Evolutionary conservation across 805 yeast species (phyloP).

Genomic region (Starmerella kuoi): DNA sequence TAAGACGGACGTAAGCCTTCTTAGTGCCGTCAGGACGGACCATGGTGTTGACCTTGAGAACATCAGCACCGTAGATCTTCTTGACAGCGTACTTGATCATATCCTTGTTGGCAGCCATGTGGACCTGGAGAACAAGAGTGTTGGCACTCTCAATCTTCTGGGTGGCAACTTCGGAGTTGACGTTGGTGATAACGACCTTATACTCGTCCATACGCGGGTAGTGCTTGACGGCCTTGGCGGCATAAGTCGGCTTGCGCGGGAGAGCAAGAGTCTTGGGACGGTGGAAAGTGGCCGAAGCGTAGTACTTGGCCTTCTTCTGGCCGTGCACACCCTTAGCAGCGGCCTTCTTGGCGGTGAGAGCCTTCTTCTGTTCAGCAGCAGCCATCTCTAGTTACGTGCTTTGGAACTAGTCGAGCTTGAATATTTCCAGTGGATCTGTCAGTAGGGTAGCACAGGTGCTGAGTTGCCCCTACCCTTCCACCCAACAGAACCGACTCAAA

Average conservation of each 20-base stretch:
- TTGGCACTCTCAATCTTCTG: constrained; percentile 99
- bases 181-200: constrained; percentile 88
- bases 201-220: constrained; percentile 92
- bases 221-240: constrained; percentile 93
- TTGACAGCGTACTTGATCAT: constrained; percentile 97
- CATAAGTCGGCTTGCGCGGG: constrained; percentile 90
- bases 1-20: constrained; percentile 98
- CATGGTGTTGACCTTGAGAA: constrained; percentile 86
- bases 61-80: constrained; percentile 96
- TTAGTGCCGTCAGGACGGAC: constrained; percentile 99
- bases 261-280: constrained; percentile 93
- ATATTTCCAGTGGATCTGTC: constrained; percentile 7
- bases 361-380: constrained; percentile 44
- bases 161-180: constrained; percentile 97
- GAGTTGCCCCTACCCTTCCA: constrained; percentile 9
- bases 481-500: constrained; percentile 1
- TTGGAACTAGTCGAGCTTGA: constrained; percentile 6
- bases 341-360: constrained; percentile 97
- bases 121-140: constrained; percentile 98
- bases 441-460: background rate
- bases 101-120: constrained; percentile 92
- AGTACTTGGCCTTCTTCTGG: constrained; percentile 80
- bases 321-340: constrained; percentile 94
- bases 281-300: constrained; percentile 92
- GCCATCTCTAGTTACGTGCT: constrained; percentile 18